Conservation (phyloP, 2,329 filamentous ascomycete genomes). For the Fusarium subglutinans region DNA sequence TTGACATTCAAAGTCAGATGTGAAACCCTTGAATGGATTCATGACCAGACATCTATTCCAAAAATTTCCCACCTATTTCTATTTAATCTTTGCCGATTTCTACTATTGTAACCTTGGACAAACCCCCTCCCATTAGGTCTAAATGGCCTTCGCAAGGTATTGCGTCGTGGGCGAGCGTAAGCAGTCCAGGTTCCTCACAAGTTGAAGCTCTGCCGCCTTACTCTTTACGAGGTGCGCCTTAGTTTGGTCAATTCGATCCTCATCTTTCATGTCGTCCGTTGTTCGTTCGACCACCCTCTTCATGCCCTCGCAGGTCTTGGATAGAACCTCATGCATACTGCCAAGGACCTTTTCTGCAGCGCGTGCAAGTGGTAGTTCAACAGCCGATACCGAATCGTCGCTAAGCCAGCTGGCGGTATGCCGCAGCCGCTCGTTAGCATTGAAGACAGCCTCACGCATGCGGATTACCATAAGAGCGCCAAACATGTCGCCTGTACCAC, state of each 20-base stretch:
- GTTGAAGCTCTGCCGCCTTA: slow-evolving; percentile 87
- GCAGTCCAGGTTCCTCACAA: slow-evolving; percentile 78
- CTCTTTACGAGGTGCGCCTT: slow-evolving; percentile 74
- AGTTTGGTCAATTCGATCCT: slow-evolving; percentile 60
- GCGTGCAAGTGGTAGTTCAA: slow-evolving; percentile 81
- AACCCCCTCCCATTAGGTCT: slow-evolving; percentile 4
- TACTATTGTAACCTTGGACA: neutral
- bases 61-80: slow-evolving; percentile 24
- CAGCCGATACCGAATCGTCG: slow-evolving; percentile 72
- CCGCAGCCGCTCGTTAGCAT: slow-evolving; percentile 56
- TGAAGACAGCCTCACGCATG: slow-evolving; percentile 79
- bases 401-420: slow-evolving; percentile 76
- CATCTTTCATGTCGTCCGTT: slow-evolving; percentile 53
- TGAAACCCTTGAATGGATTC: neutral
- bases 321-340: slow-evolving; percentile 89
- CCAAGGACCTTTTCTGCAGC: slow-evolving; percentile 88
- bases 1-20: neutral
- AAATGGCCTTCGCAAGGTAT: slow-evolving; percentile 67
- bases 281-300: slow-evolving; percentile 58
- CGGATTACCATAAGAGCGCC: slow-evolving; percentile 88
- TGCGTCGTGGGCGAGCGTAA: slow-evolving; percentile 72
- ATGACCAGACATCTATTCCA: neutral
- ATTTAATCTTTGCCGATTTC: slow-evolving; percentile 18
- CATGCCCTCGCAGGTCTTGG: slow-evolving; percentile 73
- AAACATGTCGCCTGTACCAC: slow-evolving; percentile 98